Evolutionary conservation across 2,329 filamentous ascomycete species (phyloP), one percentile per base, ranked within the genome.

Genomic region (Periconia sp.): DNA sequence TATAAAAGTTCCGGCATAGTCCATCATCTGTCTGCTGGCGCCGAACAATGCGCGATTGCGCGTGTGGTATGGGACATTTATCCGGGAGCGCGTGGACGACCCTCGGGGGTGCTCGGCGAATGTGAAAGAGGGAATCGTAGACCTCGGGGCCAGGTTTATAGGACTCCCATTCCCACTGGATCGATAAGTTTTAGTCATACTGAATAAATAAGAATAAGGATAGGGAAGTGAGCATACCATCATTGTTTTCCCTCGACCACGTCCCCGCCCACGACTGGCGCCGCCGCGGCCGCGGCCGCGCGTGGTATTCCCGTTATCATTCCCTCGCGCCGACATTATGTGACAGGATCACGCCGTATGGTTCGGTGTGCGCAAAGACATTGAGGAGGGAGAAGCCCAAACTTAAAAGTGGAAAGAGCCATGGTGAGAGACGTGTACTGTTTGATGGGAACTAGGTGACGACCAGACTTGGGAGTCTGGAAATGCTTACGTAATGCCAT

Each of bases 161-260:
- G 2, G 33, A 54, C 23, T 71, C 65, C 62, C 63, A 70, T 48
- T 64, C 55, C 64, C 66, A 69, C 69, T 72, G 33, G 14, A 15
- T 41, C 7, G 10, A 30, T 18, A 59, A 10, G 64, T 47, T 18
- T 20, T 33, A 8, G 18, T 1, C 1, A 20, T 18, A 6, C 6
- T 18, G 14, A 3, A 30, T 18, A 15, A 37, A 18, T 9, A 15
- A 40, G 45, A 45, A 7, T 18, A 47, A 5, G 23, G 8, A 5
- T 27, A 14, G 37, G 13, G 46, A 11, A 1, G 23, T 49, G 37
- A 13, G 17, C 49, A 37, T 64, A 68, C 65, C 30, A 50, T 45
- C 15, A 52, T 55, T 9, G 59, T 64, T 51, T 56, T 61, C 37
- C 60, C 53, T 31, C 46, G 48, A 42, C 54, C 63, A 20, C 57